Base-by-base conservation (phyloP, 139 green algal species). In the Chlorella sorokiniana region DNA sequence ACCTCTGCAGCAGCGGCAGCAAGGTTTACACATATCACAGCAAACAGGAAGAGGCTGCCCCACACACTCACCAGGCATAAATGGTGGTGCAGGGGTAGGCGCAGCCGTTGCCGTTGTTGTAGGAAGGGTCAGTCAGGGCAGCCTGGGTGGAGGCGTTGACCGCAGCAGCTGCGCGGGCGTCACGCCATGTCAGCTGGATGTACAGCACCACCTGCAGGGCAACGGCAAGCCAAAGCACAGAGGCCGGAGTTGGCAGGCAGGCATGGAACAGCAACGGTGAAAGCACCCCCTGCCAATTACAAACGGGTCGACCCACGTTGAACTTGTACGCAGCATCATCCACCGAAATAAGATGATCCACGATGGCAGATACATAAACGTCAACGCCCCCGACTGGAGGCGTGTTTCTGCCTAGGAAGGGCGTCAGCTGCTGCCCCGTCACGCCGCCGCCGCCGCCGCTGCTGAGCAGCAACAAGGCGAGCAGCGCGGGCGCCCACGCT, bases 291-390 rank as follows among this genome's bases (percentile, higher is more conserved):
- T 22, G 22, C 11, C 41, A 25, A 9, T 69, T 20, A 18, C 51
- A 37, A n/a, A 10, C 42, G 33, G 68, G 22, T 75, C 45, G 1
- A 18, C 75, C 29, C 41, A 65, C 76, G 63, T 87, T 29, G n/a
- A 87, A 84, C 5, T 37, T 42, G 65, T 84, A 87, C 11, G 65
- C 33, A 35, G 64, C 41, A 25, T 87, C 67, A 42, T 87, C 35
- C 4, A 86, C 63, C 1, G 25, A 18, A 1, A 86, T 20, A 14
- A 86, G 23, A 63, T 74, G 83, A 23, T 87, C 76, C 3, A 84
- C 25, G 0, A 62, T 52, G 3, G 79, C 45, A 4, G 37, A 69
- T 23, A 87, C 56, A 37, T 81, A 84, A 10, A 87, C 83, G 22
- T 76, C 61, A 0, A 62, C 25, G 41, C 64, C 74, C 8, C 81